A percentile compares a stretch with the other conserved stretches of the same genome.
These are phyloP conservation scores for Purpureocillium lavendulum DNA, from an alignment of 2,329 filamentous ascomycete species.

Conservation along the genomic window DNA sequence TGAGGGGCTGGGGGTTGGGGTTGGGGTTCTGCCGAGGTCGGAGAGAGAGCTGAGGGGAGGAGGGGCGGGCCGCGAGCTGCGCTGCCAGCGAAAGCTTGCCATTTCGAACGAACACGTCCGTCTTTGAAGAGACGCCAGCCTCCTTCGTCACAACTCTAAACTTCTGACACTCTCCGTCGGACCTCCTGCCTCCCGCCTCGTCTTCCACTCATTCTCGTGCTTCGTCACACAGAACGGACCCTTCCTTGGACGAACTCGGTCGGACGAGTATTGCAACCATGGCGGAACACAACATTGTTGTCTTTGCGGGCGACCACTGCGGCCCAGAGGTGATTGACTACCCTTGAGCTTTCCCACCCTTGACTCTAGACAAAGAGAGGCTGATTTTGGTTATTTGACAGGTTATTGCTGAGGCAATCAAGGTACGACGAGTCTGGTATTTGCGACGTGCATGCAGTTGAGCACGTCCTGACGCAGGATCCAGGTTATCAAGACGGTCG, in stretches of 20 bases:
- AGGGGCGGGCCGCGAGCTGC: constrained; percentile 1
- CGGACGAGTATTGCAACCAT: constrained; percentile 32
- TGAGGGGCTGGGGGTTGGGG: constrained; percentile 2
- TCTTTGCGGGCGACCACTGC: constrained; percentile 77
- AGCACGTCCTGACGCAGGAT: constrained; percentile 6
- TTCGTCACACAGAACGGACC: too few species aligned
- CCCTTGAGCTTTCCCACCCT: background rate
- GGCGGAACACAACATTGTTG: constrained; percentile 68
- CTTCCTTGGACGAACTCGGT: background rate
- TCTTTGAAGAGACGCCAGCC: constrained; percentile 5
- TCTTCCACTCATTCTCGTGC: too few species aligned
- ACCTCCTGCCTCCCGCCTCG: too few species aligned
- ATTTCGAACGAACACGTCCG: too few species aligned
- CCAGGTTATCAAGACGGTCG: constrained; percentile 71
- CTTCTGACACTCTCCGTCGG: too few species aligned
- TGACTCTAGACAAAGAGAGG: background rate
- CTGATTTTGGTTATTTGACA: constrained; percentile 7
- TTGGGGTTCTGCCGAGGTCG: constrained; percentile 5
- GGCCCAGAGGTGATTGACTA: constrained; percentile 63
- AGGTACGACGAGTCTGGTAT: constrained; percentile 43
- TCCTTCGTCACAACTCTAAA: constrained; percentile 6
- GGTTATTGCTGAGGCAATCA: constrained; percentile 79
- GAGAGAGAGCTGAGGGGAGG: background rate
- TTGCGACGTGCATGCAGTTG: constrained; percentile 7
- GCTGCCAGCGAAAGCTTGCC: too few species aligned